Evolutionary conservation across 345 rosid species (phyloP).

Genomic region (Eucalyptus dawsonii): DNA sequence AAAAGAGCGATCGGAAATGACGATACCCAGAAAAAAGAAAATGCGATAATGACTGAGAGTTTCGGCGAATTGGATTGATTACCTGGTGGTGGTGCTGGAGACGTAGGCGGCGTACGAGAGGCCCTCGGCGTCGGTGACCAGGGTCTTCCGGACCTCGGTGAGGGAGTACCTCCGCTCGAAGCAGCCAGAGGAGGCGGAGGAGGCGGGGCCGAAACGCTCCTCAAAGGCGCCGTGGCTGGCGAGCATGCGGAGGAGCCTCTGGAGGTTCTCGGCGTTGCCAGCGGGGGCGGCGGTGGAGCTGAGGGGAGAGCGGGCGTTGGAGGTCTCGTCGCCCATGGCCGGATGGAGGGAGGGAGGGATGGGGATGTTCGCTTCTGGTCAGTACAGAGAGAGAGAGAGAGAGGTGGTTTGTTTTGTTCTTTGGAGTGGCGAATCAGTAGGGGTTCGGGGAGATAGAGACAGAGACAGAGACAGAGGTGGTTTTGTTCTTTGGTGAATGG

Average conservation of each 20-base stretch:
- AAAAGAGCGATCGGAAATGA: not conserved
- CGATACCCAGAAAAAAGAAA: no score
- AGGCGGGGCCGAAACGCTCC: constrained; percentile 17
- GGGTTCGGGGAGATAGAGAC: not conserved
- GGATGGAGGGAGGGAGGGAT: not conserved
- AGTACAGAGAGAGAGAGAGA: not conserved
- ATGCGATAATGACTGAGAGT: not conserved
- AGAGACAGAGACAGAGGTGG: not conserved
- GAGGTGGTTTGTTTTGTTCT: not conserved
- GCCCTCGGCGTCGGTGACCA: constrained; percentile 51
- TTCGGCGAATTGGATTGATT: not conserved
- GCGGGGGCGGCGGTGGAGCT: not conserved
- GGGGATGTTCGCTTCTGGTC: not conserved
- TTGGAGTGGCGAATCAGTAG: no score
- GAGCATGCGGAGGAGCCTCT: constrained; percentile 77
- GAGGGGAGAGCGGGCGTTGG: constrained; percentile 18
- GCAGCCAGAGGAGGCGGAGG: not conserved
- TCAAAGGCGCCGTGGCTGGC: constrained; percentile 56
- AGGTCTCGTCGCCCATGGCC: constrained; percentile 29
- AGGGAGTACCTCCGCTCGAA: constrained; percentile 40
- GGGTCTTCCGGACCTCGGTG: constrained; percentile 63
- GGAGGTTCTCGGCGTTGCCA: constrained; percentile 59
- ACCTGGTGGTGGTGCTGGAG: constrained; percentile 97
- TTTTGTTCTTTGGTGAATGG: not conserved
- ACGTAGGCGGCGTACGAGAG: constrained; percentile 71